A percentile compares a stretch with the other conserved stretches of the same genome.
These are phyloP conservation scores for Dendrothele bispora DNA, from an alignment of 768 basidiomycete genomes.

Conservation along the genomic window DNA sequence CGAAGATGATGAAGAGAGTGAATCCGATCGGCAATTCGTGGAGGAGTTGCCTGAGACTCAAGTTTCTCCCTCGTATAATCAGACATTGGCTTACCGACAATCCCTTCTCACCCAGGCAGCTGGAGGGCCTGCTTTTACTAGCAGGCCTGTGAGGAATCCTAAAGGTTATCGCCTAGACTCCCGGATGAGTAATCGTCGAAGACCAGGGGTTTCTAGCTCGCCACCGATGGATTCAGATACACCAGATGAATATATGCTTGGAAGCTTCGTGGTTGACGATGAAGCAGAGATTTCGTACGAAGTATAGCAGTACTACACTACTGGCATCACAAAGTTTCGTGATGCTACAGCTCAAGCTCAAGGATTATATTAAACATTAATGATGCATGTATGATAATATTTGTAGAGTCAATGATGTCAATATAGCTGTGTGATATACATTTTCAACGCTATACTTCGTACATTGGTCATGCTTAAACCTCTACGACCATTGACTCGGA, in stretches of 20 bases:
- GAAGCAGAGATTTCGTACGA: constrained; percentile 64
- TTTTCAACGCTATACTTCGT: no score
- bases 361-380: no score
- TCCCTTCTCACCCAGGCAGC: constrained; percentile 75
- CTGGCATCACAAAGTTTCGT: no score
- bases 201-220: constrained; percentile 52
- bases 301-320: no score
- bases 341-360: no score
- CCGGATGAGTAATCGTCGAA: constrained; percentile 20
- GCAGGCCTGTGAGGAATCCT: constrained; percentile 45
- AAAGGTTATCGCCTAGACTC: constrained; percentile 38
- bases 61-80: constrained; percentile 70
- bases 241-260: constrained; percentile 67
- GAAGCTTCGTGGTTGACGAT: constrained; percentile 81
- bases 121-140: constrained; percentile 53
- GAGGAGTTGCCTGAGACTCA: constrained; percentile 67
- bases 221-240: constrained; percentile 52
- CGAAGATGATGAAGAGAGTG: constrained; percentile 58
- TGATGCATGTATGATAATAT: no score
- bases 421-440: no score
- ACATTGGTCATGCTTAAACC: no score
- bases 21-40: constrained; percentile 69
- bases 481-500: no score
- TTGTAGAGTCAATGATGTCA: no score
- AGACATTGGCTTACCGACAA: constrained; percentile 64